These are phyloP conservation scores for Borealophlyctis nickersoniae DNA, from an alignment of 192 early-diverging fungal species.

Conservation along the genomic window DNA sequence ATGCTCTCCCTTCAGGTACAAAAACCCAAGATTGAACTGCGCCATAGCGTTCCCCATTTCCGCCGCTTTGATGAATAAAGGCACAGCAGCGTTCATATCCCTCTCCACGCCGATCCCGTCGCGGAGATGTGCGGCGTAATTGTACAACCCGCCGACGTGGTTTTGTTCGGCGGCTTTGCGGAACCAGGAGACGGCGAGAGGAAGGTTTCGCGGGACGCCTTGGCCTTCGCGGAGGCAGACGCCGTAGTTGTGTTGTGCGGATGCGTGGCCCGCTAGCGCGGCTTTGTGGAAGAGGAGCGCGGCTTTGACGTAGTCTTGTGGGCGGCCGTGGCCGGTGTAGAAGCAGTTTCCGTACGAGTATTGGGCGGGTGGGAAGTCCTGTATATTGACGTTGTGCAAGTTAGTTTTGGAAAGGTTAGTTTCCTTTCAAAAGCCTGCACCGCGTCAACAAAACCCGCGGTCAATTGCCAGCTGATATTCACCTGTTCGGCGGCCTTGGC, in stretches of 20 bases:
- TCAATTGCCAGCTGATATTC: background rate
- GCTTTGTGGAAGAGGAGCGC: background rate
- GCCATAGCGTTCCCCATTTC: slow-evolving; percentile 51
- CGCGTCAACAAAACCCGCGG: no score
- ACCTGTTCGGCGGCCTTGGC: slow-evolving; percentile 4
- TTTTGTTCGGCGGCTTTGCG: slow-evolving; percentile 12
- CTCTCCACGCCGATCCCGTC: slow-evolving; percentile 19
- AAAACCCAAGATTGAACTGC: slow-evolving; percentile 59
- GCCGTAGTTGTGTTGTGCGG: background rate
- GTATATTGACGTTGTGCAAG: no score
- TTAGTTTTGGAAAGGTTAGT: no score
- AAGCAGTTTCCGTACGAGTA: background rate
- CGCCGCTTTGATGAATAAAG: slow-evolving; percentile 53
- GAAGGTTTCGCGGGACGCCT: background rate
- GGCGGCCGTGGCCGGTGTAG: background rate
- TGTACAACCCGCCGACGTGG: slow-evolving; percentile 1
- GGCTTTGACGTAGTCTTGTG: slow-evolving; percentile 29
- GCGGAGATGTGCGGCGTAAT: background rate
- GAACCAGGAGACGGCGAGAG: background rate
- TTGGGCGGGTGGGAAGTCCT: slow-evolving; percentile 5
- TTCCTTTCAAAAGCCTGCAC: no score
- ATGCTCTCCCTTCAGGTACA: slow-evolving; percentile 59
- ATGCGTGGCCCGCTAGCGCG: background rate
- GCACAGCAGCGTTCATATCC: slow-evolving; percentile 35
- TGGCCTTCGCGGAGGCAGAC: background rate